Evolutionary conservation across 1,284 basidiomycete genomes (phyloP).

Genomic region (Trichosporon sp.): DNA sequence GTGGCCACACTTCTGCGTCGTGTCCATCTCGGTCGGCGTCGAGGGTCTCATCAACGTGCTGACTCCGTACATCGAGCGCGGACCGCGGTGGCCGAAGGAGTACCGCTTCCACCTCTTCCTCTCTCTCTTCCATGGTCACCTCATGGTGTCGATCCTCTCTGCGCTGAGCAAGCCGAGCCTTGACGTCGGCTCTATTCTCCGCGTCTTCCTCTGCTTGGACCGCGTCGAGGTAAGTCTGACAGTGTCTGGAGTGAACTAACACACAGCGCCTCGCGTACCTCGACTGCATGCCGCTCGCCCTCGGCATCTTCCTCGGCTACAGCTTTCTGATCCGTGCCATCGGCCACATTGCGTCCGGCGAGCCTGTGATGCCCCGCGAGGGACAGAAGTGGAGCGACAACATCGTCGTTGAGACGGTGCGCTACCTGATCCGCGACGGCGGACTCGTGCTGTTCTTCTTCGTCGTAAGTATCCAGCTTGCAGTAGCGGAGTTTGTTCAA

Average conservation of each 20-base stretch:
- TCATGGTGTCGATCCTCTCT: background rate
- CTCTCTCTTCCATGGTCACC: background rate
- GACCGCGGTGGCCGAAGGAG: background rate
- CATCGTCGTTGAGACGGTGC: background rate
- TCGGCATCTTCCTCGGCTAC: background rate
- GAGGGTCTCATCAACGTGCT: constrained; percentile 4
- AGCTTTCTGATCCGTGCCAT: background rate
- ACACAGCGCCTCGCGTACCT: background rate
- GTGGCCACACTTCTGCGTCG: constrained; percentile 11
- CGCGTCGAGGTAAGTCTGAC: background rate
- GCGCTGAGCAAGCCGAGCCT: background rate
- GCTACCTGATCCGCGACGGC: background rate
- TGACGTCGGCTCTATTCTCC: background rate
- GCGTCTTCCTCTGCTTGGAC: background rate
- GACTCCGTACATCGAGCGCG: background rate
- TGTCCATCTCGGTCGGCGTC: background rate
- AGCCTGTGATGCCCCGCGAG: background rate
- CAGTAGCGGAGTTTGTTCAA: background rate
- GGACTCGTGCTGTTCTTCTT: constrained; percentile 4
- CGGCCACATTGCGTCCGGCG: background rate
- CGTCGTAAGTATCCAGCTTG: background rate
- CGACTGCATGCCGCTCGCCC: background rate
- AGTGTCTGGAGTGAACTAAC: background rate
- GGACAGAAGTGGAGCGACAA: background rate
- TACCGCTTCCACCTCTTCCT: background rate